Conservation (phyloP, 2,329 filamentous ascomycete genomes). For the Penicillium sp. region DNA sequence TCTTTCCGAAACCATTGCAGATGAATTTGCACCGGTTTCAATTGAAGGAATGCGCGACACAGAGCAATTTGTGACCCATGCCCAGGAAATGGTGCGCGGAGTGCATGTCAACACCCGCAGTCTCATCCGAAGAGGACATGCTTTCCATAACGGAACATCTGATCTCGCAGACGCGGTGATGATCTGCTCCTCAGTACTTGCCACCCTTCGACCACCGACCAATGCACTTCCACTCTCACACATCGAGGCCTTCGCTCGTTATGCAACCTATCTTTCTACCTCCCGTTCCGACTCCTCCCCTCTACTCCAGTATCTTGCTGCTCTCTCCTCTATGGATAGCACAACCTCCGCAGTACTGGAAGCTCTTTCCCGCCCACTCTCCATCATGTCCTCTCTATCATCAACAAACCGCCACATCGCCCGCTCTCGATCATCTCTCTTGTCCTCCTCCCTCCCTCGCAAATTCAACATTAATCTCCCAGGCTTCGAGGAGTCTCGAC, state of each 20-base stretch:
- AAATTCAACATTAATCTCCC: constrained; percentile 52
- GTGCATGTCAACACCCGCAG: constrained; percentile 82
- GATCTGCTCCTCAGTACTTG: constrained; percentile 49
- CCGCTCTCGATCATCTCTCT: constrained; percentile 75
- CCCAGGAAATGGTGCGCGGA: constrained; percentile 82
- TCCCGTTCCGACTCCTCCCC: constrained; percentile 69
- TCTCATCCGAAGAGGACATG: constrained; percentile 77
- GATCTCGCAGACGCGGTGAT: constrained; percentile 47
- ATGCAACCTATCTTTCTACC: constrained; percentile 66
- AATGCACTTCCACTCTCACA: constrained; percentile 70
- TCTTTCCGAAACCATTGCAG: constrained; percentile 78
- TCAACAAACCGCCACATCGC: constrained; percentile 74
- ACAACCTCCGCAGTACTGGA: constrained; percentile 80
- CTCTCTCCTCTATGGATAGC: constrained; percentile 76
- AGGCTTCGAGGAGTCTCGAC: constrained; percentile 78
- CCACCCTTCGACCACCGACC: constrained; percentile 51
- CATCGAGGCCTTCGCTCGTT: constrained; percentile 70
- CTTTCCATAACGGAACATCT: constrained; percentile 64
- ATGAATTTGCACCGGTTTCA: constrained; percentile 80
- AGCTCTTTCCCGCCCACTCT: constrained; percentile 76
- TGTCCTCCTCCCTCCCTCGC: constrained; percentile 53
- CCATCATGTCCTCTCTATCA: constrained; percentile 76
- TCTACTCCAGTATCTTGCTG: constrained; percentile 70
- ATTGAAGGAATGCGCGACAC: constrained; percentile 77
- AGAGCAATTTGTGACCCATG: constrained; percentile 88